Percentiles rank a stretch among this genome's conserved stretches.
Conservation (phyloP, 2,329 filamentous ascomycete species). For the Didymella lethalis region DNA sequence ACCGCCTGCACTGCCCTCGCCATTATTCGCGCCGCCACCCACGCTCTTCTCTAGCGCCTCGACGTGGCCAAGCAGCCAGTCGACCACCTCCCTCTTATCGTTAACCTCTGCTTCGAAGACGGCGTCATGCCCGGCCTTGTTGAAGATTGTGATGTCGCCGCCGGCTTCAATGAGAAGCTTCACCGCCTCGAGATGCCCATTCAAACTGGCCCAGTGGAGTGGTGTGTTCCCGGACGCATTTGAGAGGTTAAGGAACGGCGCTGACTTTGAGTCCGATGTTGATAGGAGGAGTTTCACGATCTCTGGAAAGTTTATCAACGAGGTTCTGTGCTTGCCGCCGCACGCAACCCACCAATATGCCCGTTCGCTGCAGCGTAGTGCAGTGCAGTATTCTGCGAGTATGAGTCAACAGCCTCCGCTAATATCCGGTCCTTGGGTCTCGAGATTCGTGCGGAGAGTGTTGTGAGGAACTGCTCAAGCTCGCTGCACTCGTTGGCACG, state of each 20-base stretch:
- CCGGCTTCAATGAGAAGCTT: constrained; percentile 78
- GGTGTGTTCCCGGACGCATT: constrained; percentile 90
- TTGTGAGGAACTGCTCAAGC: constrained; percentile 66
- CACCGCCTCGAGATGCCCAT: constrained; percentile 83
- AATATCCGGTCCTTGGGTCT: constrained; percentile 69
- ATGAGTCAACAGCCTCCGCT: constrained; percentile 72
- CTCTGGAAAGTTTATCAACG: constrained; percentile 37
- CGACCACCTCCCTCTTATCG: constrained; percentile 59
- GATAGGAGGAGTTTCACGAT: constrained; percentile 52
- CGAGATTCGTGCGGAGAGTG: constrained; percentile 68
- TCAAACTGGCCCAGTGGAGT: constrained; percentile 91
- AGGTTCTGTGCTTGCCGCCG: neutral
- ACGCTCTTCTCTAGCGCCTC: constrained; percentile 52
- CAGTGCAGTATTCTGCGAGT: constrained; percentile 78
- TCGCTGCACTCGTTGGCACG: constrained; percentile 79
- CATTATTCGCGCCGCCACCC: constrained; percentile 45
- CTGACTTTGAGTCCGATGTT: constrained; percentile 27
- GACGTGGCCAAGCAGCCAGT: constrained; percentile 57
- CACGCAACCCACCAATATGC: constrained; percentile 67
- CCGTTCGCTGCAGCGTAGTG: constrained; percentile 96
- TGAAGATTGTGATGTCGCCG: constrained; percentile 79
- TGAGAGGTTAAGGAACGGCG: constrained; percentile 67
- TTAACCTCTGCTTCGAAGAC: constrained; percentile 61
- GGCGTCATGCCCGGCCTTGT: constrained; percentile 78
- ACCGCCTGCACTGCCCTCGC: constrained; percentile 29